These are phyloP conservation scores for Pythium folliculosum DNA, from an alignment of 352 stramenopile species.

Conservation along the genomic window DNA sequence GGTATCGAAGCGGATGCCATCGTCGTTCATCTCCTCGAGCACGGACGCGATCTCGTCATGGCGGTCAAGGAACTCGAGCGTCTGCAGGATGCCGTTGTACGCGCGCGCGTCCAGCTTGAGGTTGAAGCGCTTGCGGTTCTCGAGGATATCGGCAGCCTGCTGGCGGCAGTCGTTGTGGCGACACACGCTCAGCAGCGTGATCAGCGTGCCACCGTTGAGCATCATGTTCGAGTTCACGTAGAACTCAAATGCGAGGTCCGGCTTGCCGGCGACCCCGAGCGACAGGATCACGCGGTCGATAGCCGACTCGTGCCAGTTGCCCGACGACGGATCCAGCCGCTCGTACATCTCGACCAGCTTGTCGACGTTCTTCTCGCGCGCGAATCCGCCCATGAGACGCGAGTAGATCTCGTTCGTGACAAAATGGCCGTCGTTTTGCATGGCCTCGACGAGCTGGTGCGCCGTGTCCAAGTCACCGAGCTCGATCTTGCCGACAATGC, in stretches of 20 bases:
- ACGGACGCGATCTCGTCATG: constrained; percentile 57
- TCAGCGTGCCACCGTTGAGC: constrained; percentile 68
- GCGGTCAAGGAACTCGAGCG: constrained; percentile 71
- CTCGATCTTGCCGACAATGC: constrained; percentile 60
- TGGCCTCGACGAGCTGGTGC: constrained; percentile 49
- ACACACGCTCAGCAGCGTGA: constrained; percentile 70
- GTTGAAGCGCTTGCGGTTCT: constrained; percentile 79
- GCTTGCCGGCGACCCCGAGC: constrained; percentile 63
- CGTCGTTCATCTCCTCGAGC: constrained; percentile 63
- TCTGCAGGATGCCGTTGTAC: constrained; percentile 76
- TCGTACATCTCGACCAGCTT: constrained; percentile 58
- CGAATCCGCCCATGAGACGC: constrained; percentile 58
- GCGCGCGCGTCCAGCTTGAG: constrained; percentile 61
- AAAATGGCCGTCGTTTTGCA: constrained; percentile 52
- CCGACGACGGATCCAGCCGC: constrained; percentile 57
- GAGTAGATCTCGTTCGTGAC: constrained; percentile 73
- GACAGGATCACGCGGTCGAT: constrained; percentile 73
- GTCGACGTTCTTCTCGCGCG: constrained; percentile 41
- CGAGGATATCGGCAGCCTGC: constrained; percentile 69
- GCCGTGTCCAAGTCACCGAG: constrained; percentile 47
- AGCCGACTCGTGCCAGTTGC: constrained; percentile 65
- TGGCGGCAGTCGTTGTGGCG: constrained; percentile 68
- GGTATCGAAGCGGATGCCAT: constrained; percentile 56
- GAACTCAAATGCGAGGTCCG: constrained; percentile 69
- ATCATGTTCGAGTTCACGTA: constrained; percentile 84